Conservation (phyloP, 176 grass and related monocot genomes). For the Rhynchospora breviuscula region DNA sequence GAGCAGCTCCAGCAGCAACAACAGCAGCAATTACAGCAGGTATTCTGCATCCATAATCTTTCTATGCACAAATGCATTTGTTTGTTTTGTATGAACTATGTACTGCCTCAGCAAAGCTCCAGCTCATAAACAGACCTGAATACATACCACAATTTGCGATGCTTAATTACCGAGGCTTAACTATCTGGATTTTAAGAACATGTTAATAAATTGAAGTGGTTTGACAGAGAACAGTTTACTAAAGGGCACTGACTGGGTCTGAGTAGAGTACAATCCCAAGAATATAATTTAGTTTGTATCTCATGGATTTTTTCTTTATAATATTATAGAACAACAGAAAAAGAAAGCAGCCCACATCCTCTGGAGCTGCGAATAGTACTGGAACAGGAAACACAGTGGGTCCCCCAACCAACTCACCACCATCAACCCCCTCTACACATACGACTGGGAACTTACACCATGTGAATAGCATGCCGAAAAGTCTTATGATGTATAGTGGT, state of each 20-base stretch:
- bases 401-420: constrained; percentile 70
- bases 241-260: background rate
- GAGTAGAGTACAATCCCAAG: background rate
- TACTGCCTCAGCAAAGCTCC: background rate
- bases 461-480: constrained; percentile 50
- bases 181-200: background rate
- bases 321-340: constrained; percentile 68
- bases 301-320: background rate
- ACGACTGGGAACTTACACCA: constrained; percentile 71
- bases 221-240: background rate
- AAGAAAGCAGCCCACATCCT: constrained; percentile 89
- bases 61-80: background rate
- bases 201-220: background rate
- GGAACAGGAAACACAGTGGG: constrained; percentile 93
- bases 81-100: background rate
- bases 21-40: constrained; percentile 80
- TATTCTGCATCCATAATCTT: background rate
- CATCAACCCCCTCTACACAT: constrained; percentile 93
- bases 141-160: background rate
- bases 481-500: constrained; percentile 81
- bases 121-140: background rate
- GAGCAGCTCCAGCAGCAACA: constrained; percentile 53
- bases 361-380: constrained; percentile 92
- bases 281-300: background rate
- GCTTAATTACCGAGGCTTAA: background rate